Evolutionary conservation across 176 grass and related monocot genomes (phyloP), one percentile per base, ranked within the genome.

Genomic region (Rhynchospora tenuis): DNA sequence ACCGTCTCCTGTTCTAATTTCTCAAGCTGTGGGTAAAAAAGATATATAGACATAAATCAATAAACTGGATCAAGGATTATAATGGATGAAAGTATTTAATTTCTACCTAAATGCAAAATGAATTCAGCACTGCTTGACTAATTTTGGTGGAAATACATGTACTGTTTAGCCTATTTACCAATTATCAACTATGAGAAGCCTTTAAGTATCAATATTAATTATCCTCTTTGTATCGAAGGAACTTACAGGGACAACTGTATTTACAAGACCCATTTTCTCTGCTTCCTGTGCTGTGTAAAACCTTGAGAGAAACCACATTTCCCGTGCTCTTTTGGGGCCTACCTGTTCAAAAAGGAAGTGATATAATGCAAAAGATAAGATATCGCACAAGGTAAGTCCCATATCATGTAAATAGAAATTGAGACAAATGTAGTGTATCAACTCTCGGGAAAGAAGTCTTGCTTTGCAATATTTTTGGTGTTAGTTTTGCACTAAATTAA

Each of bases 301-400:
- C 58, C 96, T 86, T 64, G 92, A 90, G 3, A 98, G 83, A 65
- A 95, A 98, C 91, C 96, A 98, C 93, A 98, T 98, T 74, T 95
- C 91, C 4, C 84, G 80, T 60, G 91, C 91, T 91, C 90, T 93
- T 87, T 98, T 95, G 9, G 93, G 96, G 56, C 96, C 89, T 57
- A 98, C 89, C 91, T 95, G 81, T 16, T 43, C 27, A 73, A 64
- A 67, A 38, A 5, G 62, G 56, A 80, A 22, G 51, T 42, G 23
- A 42, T 77, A 55, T 73, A 54, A 31, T 81, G 66, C 62, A 56
- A 17, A 4, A 1, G 20, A 13, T 9, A 73, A 85, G 33, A 33
- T 12, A 47, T n/a, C 33, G 38, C 27, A 46, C 28, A 56, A 16
- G 11, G 43, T 45, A 81, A 66, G 48, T 61, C 6, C 47, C 15